Base-by-base conservation (phyloP, 805 yeast genomes). In the Teunomyces barrocoloradensis region DNA sequence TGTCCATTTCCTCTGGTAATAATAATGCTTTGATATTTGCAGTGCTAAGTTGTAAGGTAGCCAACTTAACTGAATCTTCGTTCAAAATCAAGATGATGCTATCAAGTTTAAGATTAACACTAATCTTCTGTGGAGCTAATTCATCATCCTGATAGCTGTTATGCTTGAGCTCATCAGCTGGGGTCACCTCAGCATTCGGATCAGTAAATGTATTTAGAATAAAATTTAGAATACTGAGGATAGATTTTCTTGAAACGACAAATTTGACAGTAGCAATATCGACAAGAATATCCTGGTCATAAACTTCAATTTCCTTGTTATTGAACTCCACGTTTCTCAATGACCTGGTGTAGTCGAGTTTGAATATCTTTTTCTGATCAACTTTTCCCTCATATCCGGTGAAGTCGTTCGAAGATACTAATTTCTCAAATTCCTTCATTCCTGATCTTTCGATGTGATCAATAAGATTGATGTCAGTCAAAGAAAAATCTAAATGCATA, bases 161-260 rank as follows among this genome's bases (percentile, higher is more conserved):
- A 56, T 86, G 91, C 46, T 84, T 80, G 49, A 86, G 70, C 27
- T 74, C 81, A 67, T 85, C 91, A 0, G 90, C 85, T 0, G 89
- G 87, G 1, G 82, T 69, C 37, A 80, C 65, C 5, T 79, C 80
- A 0, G 86, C 84, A 51, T 81, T 77, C 0, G 96, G 96, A 64
- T 85, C 85, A 0, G 97, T 86, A 62, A 94, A 94, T 0, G 98
- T 94, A 39, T 89, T 87, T 58, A 91, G 70, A 1, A 87, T 74
- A 62, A 85, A 94, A 62, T 90, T 92, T 53, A 92, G 66, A 11
- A 94, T 69, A 1, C 95, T 85, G 51, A 94, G 72, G 12, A 87
- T 66, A 1, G 96, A 86, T 58, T 81, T 86, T 42, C 97, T 81
- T 0, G 95, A 82, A 5, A 91, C 66, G 2, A 87, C 85, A 32